Conservation (phyloP, 164 flowering plant genomes). For the Stephania yunnanensis region DNA sequence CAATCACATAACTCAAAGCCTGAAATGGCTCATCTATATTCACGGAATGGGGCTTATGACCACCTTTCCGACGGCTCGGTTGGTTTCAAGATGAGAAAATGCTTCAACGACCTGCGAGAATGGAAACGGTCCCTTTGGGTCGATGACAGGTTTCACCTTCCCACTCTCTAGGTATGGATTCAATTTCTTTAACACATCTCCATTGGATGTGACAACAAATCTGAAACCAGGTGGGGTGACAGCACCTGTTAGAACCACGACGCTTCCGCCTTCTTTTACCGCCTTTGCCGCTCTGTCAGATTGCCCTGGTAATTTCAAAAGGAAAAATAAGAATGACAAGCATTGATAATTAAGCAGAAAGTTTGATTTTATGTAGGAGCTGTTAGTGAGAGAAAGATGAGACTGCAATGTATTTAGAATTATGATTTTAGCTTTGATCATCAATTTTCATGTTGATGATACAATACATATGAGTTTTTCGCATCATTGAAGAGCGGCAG, state of each 20-base stretch:
- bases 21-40: slow-evolving; percentile 7
- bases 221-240: slow-evolving; percentile 79
- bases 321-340: background rate
- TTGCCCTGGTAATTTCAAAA: slow-evolving; percentile 45
- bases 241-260: slow-evolving; percentile 73
- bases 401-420: background rate
- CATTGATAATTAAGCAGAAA: background rate
- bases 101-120: slow-evolving; percentile 67
- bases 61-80: slow-evolving; percentile 76
- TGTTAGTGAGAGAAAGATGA: background rate
- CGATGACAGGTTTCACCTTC: slow-evolving; percentile 75
- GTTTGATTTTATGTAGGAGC: background rate
- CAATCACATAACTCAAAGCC: background rate
- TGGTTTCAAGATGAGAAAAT: slow-evolving; percentile 66
- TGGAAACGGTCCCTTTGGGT: slow-evolving; percentile 76
- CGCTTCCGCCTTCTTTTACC: slow-evolving; percentile 87
- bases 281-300: slow-evolving; percentile 76
- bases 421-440: too few relatives aligned
- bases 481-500: background rate
- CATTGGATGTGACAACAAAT: slow-evolving; percentile 83
- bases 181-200: slow-evolving; percentile 58
- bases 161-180: slow-evolving; percentile 82
- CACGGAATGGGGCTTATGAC: slow-evolving; percentile 75
- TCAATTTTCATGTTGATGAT: too few relatives aligned
- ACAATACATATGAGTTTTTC: too few relatives aligned